phyloP scores from a whole-genome alignment of 108 stramenopile species.

The Cyclostephanos tholiformis region DNA sequence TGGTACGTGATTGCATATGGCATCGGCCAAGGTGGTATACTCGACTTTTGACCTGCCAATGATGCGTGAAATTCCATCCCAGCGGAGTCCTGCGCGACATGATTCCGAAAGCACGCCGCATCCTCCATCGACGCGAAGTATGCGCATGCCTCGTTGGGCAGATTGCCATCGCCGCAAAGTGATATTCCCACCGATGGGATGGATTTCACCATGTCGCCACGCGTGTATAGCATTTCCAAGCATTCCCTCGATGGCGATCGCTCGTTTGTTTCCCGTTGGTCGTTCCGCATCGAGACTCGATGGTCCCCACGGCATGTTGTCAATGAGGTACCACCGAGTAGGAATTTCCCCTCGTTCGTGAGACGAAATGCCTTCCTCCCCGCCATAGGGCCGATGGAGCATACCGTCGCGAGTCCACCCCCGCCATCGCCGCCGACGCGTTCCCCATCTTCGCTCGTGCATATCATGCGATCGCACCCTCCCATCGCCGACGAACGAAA shows the following conservation, averaged over 20 bases:
- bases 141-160: constrained; percentile 71
- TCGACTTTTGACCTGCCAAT: background rate
- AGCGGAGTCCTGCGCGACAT: background rate
- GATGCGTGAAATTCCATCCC: background rate
- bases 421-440: background rate
- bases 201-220: constrained; percentile 78
- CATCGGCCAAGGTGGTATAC: background rate
- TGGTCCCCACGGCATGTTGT: constrained; percentile 28
- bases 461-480: background rate
- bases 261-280: background rate
- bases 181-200: constrained; percentile 61
- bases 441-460: background rate
- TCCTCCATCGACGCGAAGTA: constrained; percentile 57
- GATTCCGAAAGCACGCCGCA: constrained; percentile 16
- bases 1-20: constrained; percentile 80
- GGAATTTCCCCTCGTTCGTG: constrained; percentile 10
- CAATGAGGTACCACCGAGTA: background rate
- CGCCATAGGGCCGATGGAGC: constrained; percentile 12
- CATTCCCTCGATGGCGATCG: background rate
- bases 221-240: constrained; percentile 69
- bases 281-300: background rate
- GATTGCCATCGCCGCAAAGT: constrained; percentile 60
- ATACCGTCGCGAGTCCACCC: constrained; percentile 6
- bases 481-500: constrained; percentile 28
- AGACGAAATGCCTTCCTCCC: constrained; percentile 5